Percentiles rank a stretch among this genome's conserved stretches.
These are phyloP conservation scores for Passiflora organensis DNA, from an alignment of 345 rosid genomes.

Conservation along the genomic window DNA sequence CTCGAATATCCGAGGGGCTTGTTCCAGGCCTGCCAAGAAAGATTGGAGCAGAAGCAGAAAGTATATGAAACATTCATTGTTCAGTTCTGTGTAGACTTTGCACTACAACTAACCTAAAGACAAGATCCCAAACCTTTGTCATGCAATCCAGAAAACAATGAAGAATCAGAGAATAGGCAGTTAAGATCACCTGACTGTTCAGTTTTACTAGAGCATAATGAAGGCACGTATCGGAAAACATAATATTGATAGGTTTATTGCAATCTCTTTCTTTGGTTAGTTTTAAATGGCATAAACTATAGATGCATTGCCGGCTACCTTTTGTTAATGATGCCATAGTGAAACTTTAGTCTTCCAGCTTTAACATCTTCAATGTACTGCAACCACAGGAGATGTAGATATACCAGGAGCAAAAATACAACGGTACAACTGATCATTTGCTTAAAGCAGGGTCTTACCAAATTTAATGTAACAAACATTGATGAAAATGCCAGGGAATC, in stretches of 20 bases:
- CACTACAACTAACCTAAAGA: too few species aligned
- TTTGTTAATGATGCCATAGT: conserved; percentile 87
- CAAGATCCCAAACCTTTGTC: neutral
- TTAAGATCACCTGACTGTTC: too few species aligned
- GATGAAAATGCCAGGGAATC: conserved; percentile 93
- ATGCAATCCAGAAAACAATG: neutral
- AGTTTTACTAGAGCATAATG: too few species aligned
- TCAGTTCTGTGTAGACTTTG: too few species aligned
- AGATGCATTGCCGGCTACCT: conserved; percentile 36
- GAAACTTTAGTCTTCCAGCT: conserved; percentile 58
- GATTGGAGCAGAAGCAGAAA: conserved; percentile 10
- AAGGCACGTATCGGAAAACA: too few species aligned
- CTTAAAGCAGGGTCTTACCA: conserved; percentile 45
- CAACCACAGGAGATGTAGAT: conserved; percentile 19
- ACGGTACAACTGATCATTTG: neutral
- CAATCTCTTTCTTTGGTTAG: neutral
- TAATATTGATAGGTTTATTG: too few species aligned
- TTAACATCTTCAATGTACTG: conserved; percentile 82
- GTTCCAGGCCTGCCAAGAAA: conserved; percentile 70
- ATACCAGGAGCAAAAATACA: neutral
- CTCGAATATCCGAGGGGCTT: conserved; percentile 78
- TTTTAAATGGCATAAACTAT: neutral
- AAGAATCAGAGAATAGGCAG: neutral
- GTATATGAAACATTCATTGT: too few species aligned
- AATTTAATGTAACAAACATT: conserved; percentile 64